Base-by-base conservation (phyloP, 2,329 filamentous ascomycete genomes). In the Fusarium sp. region DNA sequence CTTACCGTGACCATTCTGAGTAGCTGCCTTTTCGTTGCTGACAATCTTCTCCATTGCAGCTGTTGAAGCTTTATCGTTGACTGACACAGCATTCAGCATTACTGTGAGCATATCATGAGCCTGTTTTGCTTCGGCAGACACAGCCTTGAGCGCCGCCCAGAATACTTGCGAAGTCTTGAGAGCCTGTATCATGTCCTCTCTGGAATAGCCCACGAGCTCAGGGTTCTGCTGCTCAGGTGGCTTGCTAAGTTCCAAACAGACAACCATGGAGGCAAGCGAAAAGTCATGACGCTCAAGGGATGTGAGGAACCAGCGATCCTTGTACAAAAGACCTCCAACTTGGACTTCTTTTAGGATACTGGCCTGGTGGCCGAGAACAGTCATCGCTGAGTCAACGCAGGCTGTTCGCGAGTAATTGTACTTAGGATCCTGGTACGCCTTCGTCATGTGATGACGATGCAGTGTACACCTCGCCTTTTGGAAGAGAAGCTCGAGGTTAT, bases 311-410 rank as follows among this genome's bases (percentile, higher is more conserved):
- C 71, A 73, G 1, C 55, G 50, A 1, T 73, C 68, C 0, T 66
- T 41, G 3, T 63, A 64, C 1, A 73, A 8, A 0, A 71, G 32
- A 0, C 68, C 71, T 1, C 71, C 71, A 0, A 64, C 50, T 23
- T 72, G 71, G 0, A 73, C 66, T 14, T 73, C 71, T 2, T 67
- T 64, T 5, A 63, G 11, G 6, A 73, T 73, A 5, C 50, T 60
- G 1, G 58, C 57, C 3, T 73, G 71, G 4, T 73, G 71, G 0
- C 55, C 45, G 0, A 73, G 25, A 0, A 72, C 47, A 0, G 43
- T 47, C 71, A 73, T 73, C 1, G 71, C 66, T n/a, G 71, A 68
- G 10, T 73, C 58, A 0, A 73, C 50, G 4, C 62, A 72, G 3
- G 55, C 41, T 2, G 34, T 30, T 20, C 65, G 50, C 0, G 71